Evolutionary conservation across 2,329 filamentous ascomycete species (phyloP), one percentile per base, ranked within the genome.

Genomic region (Blastomyces parvus): DNA sequence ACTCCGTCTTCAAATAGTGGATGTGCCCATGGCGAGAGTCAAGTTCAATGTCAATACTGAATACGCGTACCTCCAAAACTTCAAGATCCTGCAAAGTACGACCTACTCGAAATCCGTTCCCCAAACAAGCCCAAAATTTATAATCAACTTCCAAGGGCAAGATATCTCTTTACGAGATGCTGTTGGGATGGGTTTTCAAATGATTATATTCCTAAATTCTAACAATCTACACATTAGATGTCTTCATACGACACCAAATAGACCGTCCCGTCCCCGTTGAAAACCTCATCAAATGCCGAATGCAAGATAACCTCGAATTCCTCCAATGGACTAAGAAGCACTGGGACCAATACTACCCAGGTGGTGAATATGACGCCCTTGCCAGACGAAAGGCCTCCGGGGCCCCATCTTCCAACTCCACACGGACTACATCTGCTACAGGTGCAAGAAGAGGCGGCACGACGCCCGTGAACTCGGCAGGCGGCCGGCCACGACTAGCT

Each of bases 241-340:
- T 84, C 68, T 97, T 97, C 74, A 83, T 86, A 66, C 89, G 89
- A 77, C 92, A 97, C 79, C 82, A 86, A 67, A 84, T 99, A 80
- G 92, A 97, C 71, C 91, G 91, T 75, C 88, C 89, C 36, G 87
- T 99, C 70, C 91, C 91, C 64, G 91, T 97, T 74, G 86, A 96
- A 77, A 82, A 84, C 64, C 86, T 99, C 65, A 86, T 94, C 71
- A 99, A 97, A 79, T 99, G 94, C 83, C 97, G 96, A 83, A 99
- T 99, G 93, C 94, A 99, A 83, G 94, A 99, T 78, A 99, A 99
- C 81, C 89, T 99, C 71, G 94, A 97, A 75, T 99, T 99, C 77
- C 83, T 99, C 65, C 94, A 99, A 80, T 99, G 91, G 89, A 88
- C 88, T 64, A 99, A 99, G 84, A 83, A 84, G 70, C 97, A 91